Conservation (phyloP, 2,329 filamentous ascomycete genomes). For the Phaeosphaeria sp. region DNA sequence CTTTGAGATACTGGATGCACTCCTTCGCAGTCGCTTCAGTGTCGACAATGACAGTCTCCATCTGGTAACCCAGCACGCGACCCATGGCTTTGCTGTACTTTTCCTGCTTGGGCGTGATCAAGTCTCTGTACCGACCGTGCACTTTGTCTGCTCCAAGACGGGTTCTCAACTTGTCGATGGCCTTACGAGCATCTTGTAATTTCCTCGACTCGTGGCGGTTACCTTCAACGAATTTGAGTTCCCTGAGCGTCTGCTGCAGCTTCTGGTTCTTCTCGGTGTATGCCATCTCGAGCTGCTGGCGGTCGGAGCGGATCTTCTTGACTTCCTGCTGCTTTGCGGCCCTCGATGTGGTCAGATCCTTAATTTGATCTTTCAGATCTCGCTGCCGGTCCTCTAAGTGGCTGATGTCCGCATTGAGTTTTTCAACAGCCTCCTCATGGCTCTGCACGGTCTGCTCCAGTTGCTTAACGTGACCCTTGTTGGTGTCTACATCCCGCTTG, state of each 20-base stretch:
- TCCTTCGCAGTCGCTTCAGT: conserved; percentile 93
- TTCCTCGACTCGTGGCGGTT: conserved; percentile 84
- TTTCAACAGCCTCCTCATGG: conserved; percentile 75
- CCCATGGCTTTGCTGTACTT: conserved; percentile 94
- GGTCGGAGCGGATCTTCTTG: conserved; percentile 62
- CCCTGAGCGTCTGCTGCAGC: conserved; percentile 79
- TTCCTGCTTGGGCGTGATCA: conserved; percentile 96
- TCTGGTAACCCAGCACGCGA: conserved; percentile 89
- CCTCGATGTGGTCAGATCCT: conserved; percentile 77
- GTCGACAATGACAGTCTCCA: conserved; percentile 93
- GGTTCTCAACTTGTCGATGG: conserved; percentile 83
- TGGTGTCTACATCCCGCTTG: conserved; percentile 86
- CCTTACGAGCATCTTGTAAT: conserved; percentile 80
- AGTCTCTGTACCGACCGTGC: conserved; percentile 84
- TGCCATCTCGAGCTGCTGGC: conserved; percentile 69
- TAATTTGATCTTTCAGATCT: conserved; percentile 62
- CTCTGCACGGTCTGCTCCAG: conserved; percentile 87
- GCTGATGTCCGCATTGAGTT: conserved; percentile 73
- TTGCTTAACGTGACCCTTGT: conserved; percentile 88
- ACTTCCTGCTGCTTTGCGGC: conserved; percentile 89
- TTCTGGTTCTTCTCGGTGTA: conserved; percentile 92
- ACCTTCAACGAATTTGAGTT: conserved; percentile 84
- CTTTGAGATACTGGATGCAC: conserved; percentile 92
- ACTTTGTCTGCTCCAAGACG: conserved; percentile 81
- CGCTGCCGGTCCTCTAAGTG: conserved; percentile 73